phyloP scores from a whole-genome alignment of 805 yeast species.

The Grigorovia humatica region DNA sequence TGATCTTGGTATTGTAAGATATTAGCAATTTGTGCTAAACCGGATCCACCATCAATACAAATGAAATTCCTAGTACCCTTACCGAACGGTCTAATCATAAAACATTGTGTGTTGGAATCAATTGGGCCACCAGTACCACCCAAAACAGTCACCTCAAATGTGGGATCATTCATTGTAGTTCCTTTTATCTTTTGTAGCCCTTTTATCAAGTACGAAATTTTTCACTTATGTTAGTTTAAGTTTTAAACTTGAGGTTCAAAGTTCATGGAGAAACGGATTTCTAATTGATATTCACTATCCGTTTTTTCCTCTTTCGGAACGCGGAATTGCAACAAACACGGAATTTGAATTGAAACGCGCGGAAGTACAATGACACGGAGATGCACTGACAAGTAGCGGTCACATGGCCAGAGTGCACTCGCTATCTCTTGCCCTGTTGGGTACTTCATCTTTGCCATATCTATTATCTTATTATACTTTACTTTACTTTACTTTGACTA shows the following conservation, averaged over 20 bases:
- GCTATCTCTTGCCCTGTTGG: too few species aligned
- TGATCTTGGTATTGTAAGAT: conserved; percentile 2
- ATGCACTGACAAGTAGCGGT: too few species aligned
- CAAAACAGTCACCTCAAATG: conserved; percentile 41
- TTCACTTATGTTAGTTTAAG: too few species aligned
- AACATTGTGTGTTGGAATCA: conserved; percentile 59
- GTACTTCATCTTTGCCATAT: background rate
- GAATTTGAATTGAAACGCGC: too few species aligned
- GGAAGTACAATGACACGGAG: too few species aligned
- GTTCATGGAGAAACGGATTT: too few species aligned
- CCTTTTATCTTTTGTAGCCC: background rate
- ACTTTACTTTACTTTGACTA: background rate
- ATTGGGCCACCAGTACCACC: conserved; percentile 86
- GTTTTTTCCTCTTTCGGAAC: too few species aligned
- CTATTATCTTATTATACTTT: background rate
- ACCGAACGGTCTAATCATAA: conserved; percentile 48
- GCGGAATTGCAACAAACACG: too few species aligned
- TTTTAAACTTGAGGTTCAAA: too few species aligned
- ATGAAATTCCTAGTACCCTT: conserved; percentile 31
- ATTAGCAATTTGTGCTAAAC: conserved; percentile 41
- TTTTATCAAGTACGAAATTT: too few species aligned
- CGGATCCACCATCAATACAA: conserved; percentile 74
- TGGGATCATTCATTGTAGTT: background rate
- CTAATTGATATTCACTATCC: too few species aligned
- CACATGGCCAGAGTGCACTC: too few species aligned